A percentile compares a stretch with the other conserved stretches of the same genome.
Conservation (phyloP, 108 stramenopile species). For the Licmophora abbreviata region DNA sequence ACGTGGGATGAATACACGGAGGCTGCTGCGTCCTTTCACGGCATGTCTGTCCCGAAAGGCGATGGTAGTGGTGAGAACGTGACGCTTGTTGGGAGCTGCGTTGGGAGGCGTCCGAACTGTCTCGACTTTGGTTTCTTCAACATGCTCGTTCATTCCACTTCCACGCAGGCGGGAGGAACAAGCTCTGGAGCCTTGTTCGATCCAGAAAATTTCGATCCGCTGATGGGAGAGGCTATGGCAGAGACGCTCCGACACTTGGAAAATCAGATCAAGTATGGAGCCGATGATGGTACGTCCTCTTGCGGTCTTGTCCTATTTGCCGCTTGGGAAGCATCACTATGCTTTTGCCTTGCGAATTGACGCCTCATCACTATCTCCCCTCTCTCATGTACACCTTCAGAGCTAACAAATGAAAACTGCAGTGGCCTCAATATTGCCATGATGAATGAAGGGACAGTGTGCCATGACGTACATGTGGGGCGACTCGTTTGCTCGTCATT, state of each 20-base stretch:
- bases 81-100: slow-evolving; percentile 21
- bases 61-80: neutral
- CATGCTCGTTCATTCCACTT: slow-evolving; percentile 21
- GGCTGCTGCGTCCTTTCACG: slow-evolving; percentile 25
- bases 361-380: too few species aligned
- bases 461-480: slow-evolving; percentile 40
- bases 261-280: slow-evolving; percentile 18
- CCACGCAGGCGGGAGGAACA: slow-evolving; percentile 35
- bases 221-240: slow-evolving; percentile 29
- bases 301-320: too few species aligned
- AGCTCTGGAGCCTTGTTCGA: slow-evolving; percentile 30
- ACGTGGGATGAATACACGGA: slow-evolving; percentile 47
- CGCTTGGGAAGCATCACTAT: too few species aligned
- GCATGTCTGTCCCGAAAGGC: neutral
- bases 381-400: too few species aligned
- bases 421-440: slow-evolving; percentile 1
- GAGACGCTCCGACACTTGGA: slow-evolving; percentile 28
- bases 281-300: slow-evolving; percentile 13
- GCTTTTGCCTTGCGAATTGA: too few species aligned
- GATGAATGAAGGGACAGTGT: slow-evolving; percentile 27
- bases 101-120: slow-evolving; percentile 4
- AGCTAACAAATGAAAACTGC: slow-evolving; percentile 13
- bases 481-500: slow-evolving; percentile 11
- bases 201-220: slow-evolving; percentile 19
- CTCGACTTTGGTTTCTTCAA: slow-evolving; percentile 29